phyloP scores from a whole-genome alignment of 306 rosid species.

The Cicer pinnatifidum region DNA sequence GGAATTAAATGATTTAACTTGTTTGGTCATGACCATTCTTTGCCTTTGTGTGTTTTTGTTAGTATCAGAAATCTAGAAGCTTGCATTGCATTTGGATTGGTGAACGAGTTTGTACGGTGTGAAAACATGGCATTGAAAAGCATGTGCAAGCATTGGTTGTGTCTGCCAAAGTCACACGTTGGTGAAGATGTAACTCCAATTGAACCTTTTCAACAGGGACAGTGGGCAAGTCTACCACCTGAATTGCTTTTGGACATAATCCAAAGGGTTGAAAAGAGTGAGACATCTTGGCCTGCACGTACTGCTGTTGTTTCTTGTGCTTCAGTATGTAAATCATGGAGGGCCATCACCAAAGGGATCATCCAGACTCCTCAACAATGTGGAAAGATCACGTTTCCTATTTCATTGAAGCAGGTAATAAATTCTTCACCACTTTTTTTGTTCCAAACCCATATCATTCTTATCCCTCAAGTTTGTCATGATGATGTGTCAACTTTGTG shows the following conservation, averaged over 20 bases:
- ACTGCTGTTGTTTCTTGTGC: constrained; percentile 63
- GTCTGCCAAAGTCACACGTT: constrained; percentile 60
- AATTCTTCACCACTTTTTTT: background rate
- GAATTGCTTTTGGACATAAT: constrained; percentile 78
- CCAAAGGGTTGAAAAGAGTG: constrained; percentile 67
- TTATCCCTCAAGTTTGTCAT: background rate
- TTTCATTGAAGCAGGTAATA: constrained; percentile 77
- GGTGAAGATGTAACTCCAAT: constrained; percentile 56
- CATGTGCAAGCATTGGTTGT: constrained; percentile 56
- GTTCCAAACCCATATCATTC: background rate
- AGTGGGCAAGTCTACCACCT: constrained; percentile 75
- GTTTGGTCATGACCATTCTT: background rate
- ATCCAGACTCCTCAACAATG: constrained; percentile 71
- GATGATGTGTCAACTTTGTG: too few relatives aligned
- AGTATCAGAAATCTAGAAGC: constrained; percentile 1
- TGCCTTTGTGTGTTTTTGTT: constrained; percentile 21
- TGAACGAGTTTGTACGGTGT: constrained; percentile 48
- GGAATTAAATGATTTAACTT: too few relatives aligned
- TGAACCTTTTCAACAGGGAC: constrained; percentile 54
- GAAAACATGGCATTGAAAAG: constrained; percentile 63
- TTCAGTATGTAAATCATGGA: constrained; percentile 82
- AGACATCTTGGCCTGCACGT: constrained; percentile 70
- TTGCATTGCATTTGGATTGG: constrained; percentile 6
- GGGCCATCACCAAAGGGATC: constrained; percentile 59
- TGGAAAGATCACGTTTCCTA: constrained; percentile 83